A percentile compares a stretch with the other conserved stretches of the same genome.
Evolutionary conservation across 2,329 filamentous ascomycete species (phyloP).

Genomic region (Ilyonectria sp.): DNA sequence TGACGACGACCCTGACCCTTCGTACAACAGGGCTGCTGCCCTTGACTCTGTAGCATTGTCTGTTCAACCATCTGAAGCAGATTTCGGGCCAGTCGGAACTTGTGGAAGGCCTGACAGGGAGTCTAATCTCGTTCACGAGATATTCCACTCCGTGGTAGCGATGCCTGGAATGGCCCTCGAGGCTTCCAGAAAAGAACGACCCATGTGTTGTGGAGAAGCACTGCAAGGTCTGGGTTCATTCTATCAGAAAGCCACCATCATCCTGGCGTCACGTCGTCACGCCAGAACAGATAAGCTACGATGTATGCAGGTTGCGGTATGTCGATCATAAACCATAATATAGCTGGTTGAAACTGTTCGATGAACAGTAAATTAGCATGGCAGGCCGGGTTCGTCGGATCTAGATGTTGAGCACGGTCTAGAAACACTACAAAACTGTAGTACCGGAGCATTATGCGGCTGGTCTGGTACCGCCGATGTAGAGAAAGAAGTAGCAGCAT

Average conservation of each 20-base stretch:
- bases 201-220: constrained; percentile 15
- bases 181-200: constrained; percentile 20
- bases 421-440: background rate
- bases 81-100: background rate
- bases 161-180: background rate
- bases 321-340: constrained; percentile 23
- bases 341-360: background rate
- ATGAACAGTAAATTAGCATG: constrained; percentile 13
- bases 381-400: constrained; percentile 8
- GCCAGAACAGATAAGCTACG: constrained; percentile 17
- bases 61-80: background rate
- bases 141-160: background rate
- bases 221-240: constrained; percentile 11
- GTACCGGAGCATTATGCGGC: background rate
- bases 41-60: background rate
- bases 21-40: constrained; percentile 1
- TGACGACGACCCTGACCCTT: background rate
- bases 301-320: constrained; percentile 6
- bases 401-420: background rate
- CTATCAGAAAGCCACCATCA: constrained; percentile 14
- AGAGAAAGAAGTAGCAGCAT: background rate
- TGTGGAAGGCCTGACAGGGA: background rate
- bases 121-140: background rate
- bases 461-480: background rate
- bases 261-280: constrained; percentile 16